Percentiles rank a stretch among this genome's conserved stretches.
Evolutionary conservation across 148 eudicot genomes (phyloP).

Genomic region (Bassia scoparia): DNA sequence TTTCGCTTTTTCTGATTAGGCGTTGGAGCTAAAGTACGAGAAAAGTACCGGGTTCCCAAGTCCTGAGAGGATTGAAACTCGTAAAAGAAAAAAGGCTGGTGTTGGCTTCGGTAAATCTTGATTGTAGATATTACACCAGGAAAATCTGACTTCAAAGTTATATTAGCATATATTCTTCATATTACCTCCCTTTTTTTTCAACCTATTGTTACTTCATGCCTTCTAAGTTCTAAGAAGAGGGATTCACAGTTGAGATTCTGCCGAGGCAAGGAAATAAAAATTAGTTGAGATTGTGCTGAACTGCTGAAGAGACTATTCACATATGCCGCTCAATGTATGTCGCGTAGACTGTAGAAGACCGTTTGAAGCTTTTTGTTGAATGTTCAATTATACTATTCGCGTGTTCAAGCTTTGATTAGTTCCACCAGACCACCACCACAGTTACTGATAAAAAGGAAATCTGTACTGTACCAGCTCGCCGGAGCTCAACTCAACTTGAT

Average conservation of each 20-base stretch:
- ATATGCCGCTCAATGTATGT: not conserved
- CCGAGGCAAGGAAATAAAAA: too few relatives aligned
- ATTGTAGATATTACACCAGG: not conserved
- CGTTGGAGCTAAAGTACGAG: slow-evolving; percentile 68
- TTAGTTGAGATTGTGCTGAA: not conserved
- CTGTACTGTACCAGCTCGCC: too few relatives aligned
- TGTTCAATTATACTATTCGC: not conserved
- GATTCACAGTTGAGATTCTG: not conserved
- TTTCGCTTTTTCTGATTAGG: slow-evolving; percentile 33
- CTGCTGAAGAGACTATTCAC: not conserved
- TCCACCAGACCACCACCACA: too few relatives aligned
- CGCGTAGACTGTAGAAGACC: not conserved
- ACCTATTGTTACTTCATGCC: not conserved
- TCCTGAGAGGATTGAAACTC: slow-evolving; percentile 66
- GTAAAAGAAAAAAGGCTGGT: slow-evolving; percentile 48
- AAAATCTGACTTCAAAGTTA: not conserved
- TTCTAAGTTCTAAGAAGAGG: not conserved
- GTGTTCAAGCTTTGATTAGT: too few relatives aligned
- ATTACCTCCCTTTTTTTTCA: not conserved
- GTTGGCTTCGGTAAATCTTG: slow-evolving; percentile 61
- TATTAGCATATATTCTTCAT: not conserved
- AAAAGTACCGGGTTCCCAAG: slow-evolving; percentile 59
- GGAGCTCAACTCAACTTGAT: too few relatives aligned
- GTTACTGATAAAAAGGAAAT: too few relatives aligned
- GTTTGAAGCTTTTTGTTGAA: not conserved